These are phyloP conservation scores for Pichia californica DNA, from an alignment of 805 yeast species.

Conservation along the genomic window DNA sequence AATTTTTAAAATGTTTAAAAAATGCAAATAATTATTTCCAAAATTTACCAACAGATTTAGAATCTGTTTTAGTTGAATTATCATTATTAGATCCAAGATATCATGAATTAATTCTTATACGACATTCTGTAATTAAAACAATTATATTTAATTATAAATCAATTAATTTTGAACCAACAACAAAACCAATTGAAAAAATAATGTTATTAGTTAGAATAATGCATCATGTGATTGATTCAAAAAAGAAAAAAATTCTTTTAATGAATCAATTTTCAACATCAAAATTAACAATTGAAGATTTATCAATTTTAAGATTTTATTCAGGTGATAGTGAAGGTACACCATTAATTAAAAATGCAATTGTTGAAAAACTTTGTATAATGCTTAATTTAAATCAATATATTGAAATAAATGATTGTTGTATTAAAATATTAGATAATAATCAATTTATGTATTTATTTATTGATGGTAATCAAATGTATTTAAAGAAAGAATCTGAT, in stretches of 20 bases:
- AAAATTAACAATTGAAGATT: slow-evolving; percentile 7
- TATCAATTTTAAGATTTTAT: slow-evolving; percentile 11
- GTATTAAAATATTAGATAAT: slow-evolving; percentile 1
- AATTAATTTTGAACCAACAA: not conserved
- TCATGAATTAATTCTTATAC: slow-evolving; percentile 15
- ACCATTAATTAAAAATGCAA: slow-evolving; percentile 2
- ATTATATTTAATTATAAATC: not conserved
- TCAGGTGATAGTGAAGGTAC: slow-evolving; percentile 9
- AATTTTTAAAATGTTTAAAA: not conserved
- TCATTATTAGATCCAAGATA: slow-evolving; percentile 20
- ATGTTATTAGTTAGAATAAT: slow-evolving; percentile 1
- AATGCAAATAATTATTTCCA: not conserved
- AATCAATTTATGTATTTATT: not conserved
- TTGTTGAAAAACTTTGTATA: slow-evolving; percentile 8
- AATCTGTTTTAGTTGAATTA: slow-evolving; percentile 13
- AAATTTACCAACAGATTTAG: slow-evolving; percentile 11
- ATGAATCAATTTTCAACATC: not conserved
- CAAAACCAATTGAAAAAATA: slow-evolving; percentile 4
- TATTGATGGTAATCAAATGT: slow-evolving; percentile 1
- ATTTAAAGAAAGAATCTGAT: slow-evolving; percentile 2
- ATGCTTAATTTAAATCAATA: not conserved
- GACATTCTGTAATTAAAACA: slow-evolving; percentile 4
- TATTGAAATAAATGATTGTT: slow-evolving; percentile 6
- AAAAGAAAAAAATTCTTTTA: not conserved
- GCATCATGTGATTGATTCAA: not conserved